phyloP scores from a whole-genome alignment of 2,329 filamentous ascomycete species.

The Nemania diffusa region DNA sequence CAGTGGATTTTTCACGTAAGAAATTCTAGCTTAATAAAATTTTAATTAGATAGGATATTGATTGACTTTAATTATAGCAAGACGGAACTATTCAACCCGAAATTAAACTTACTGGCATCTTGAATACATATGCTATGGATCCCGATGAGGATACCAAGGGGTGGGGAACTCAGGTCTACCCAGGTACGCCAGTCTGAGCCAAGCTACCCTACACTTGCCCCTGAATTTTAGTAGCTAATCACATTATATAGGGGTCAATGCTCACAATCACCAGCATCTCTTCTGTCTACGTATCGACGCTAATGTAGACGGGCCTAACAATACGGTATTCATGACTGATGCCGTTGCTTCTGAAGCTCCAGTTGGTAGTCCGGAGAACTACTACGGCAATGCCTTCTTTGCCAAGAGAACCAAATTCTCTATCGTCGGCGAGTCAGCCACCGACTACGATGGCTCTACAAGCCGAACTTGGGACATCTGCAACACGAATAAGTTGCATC shows the following conservation, averaged over 20 bases:
- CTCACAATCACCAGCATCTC: conserved; percentile 95
- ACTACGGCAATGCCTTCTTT: conserved; percentile 90
- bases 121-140: conserved; percentile 89
- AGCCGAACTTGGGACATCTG: conserved; percentile 90
- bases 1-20: conserved; percentile 85
- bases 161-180: conserved; percentile 93
- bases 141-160: conserved; percentile 83
- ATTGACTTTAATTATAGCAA: conserved; percentile 59
- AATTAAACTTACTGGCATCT: conserved; percentile 89
- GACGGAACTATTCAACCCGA: conserved; percentile 93
- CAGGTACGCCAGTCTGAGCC: conserved; percentile 53
- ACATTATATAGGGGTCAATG: conserved; percentile 74
- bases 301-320: conserved; percentile 85
- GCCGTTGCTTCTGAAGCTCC: conserved; percentile 75
- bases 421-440: conserved; percentile 74
- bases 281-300: conserved; percentile 91
- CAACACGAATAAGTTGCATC: conserved; percentile 86
- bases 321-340: conserved; percentile 87
- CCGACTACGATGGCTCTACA: conserved; percentile 83
- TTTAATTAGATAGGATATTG: not conserved
- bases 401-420: conserved; percentile 83
- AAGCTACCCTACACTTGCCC: conserved; percentile 11
- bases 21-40: not conserved
- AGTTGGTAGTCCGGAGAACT: conserved; percentile 84
- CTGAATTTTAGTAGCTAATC: conserved; percentile 32